These are phyloP conservation scores for Geranium rotundifolium DNA, from an alignment of 345 rosid genomes.

Conservation along the genomic window DNA sequence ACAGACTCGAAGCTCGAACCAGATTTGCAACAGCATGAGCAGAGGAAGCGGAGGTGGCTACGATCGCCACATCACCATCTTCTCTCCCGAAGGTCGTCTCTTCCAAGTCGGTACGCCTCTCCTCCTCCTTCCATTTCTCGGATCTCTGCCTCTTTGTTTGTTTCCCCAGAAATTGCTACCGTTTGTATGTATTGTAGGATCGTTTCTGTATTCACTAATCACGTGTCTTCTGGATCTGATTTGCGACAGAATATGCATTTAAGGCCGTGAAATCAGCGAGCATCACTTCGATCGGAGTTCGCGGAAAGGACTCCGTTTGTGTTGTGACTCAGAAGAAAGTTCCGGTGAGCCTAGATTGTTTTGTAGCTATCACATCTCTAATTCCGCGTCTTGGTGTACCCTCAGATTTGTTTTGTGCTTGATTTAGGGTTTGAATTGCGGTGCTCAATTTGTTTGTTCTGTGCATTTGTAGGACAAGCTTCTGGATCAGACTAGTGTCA, in stretches of 20 bases:
- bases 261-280: conserved; percentile 97
- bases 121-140: neutral
- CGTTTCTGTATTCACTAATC: neutral
- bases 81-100: conserved; percentile 66
- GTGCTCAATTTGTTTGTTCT: neutral
- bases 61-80: conserved; percentile 63
- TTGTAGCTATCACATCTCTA: too few relatives aligned
- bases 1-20: neutral
- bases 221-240: neutral
- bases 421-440: neutral
- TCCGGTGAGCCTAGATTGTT: conserved; percentile 44
- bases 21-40: conserved; percentile 25
- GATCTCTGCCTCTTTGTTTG: neutral
- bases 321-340: conserved; percentile 99
- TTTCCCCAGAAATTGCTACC: neutral
- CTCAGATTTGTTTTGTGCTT: neutral
- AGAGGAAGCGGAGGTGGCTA: conserved; percentile 65
- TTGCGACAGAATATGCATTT: conserved; percentile 68
- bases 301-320: conserved; percentile 89
- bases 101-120: conserved; percentile 44
- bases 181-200: too few relatives aligned
- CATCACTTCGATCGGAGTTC: conserved; percentile 88
- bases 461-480: conserved; percentile 73
- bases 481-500: conserved; percentile 85
- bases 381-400: neutral